Base-by-base conservation (phyloP, 345 rosid genomes). In the Pistacia vera region DNA sequence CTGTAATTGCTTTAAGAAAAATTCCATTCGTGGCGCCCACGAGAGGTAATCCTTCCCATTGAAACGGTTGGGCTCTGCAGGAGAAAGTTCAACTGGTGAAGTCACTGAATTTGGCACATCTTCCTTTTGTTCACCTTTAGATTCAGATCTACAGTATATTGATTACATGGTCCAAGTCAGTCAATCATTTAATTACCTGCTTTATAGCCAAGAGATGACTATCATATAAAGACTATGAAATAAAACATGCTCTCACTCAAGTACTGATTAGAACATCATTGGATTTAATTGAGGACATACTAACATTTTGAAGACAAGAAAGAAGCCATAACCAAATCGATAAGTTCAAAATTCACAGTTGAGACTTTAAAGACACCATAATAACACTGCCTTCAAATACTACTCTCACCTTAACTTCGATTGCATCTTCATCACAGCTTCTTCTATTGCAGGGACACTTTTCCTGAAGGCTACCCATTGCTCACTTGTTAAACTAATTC, bases 1-100 rank as follows among this genome's bases (percentile, higher is more conserved):
- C 63, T 89, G 86, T 76, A 91, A 71, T 62, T 93, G 98, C 82
- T 88, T 89, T 74, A 95, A 74, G 78, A 89, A 85, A 14, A 80
- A 54, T 83, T 91, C 90, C 95, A 91, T 88, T 76, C 81, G 76
- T 18, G 75, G 71, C 49, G 88, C 91, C 98, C 98, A 93, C 54
- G 7, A 68, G 46, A 70, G 78, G 73, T 93, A 90, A 77, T 86
- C 87, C 81, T 85, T 95, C 78, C 97, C 98, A 83, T 88, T 84
- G 75, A 95, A 93, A 57, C 97, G 92, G 17, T 81, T 80, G 38
- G 81, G 80, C 73, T 87, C 86, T 36, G 83, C 71, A 30, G 79
- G 85, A 41, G 83, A 69, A 84, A 86, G 71, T 54, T 81, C 78
- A 58, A 71, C 52, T 36, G 71, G 71, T 33, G 76, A 64, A 66